Evolutionary conservation across 1,139 yeast species (phyloP).

Genomic region (Taphrina communis): DNA sequence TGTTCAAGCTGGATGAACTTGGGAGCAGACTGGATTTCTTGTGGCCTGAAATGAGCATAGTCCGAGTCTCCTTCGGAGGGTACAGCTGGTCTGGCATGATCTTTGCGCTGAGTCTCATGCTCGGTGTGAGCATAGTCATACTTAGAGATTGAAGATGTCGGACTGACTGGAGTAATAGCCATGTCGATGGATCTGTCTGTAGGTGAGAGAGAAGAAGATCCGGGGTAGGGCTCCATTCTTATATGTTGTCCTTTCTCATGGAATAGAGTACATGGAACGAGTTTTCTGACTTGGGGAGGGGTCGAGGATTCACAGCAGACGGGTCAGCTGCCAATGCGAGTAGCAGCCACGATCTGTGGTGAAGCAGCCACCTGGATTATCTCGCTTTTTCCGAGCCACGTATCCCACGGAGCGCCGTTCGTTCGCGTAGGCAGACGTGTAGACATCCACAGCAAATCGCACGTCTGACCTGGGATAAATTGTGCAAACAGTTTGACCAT

Average conservation of each 20-base stretch:
- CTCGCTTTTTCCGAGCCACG: constrained; percentile 14
- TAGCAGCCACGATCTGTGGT: constrained; percentile 6
- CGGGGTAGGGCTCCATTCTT: constrained; percentile 14
- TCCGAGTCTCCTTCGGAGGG: constrained; percentile 11
- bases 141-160: constrained; percentile 19
- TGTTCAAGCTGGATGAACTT: constrained; percentile 40
- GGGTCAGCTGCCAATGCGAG: constrained; percentile 7
- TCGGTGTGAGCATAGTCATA: constrained; percentile 29
- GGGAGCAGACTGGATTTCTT: constrained; percentile 38
- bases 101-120: constrained; percentile 13
- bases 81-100: constrained; percentile 1
- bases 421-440: background rate
- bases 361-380: constrained; percentile 12
- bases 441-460: too few species aligned
- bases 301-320: background rate
- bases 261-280: background rate
- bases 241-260: background rate
- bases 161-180: constrained; percentile 17
- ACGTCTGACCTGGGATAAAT: too few species aligned
- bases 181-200: constrained; percentile 12
- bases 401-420: background rate
- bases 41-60: constrained; percentile 37
- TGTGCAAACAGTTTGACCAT: too few species aligned
- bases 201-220: constrained; percentile 10
- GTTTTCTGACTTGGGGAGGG: background rate